Evolutionary conservation across 345 rosid genomes (phyloP), one percentile per base, ranked within the genome.

Genomic region (Pugionium dolabratum): DNA sequence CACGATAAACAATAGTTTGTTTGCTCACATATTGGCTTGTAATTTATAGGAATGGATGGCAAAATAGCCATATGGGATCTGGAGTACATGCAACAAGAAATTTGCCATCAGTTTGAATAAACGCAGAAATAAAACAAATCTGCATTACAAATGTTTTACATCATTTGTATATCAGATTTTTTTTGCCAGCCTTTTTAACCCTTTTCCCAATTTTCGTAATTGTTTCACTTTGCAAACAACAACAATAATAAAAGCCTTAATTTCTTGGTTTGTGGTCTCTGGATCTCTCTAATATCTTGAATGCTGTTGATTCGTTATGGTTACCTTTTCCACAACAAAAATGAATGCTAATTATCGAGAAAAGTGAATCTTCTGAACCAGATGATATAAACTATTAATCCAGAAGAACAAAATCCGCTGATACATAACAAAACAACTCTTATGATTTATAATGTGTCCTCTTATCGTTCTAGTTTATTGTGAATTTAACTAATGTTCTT

Each of bases 41-140:
- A 25, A 27, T 18, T 74, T 27, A 28, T 85, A 93, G 97, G 97
- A 66, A 61, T 94, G 77, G 99, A 94, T 54, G 96, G 97, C 49
- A 94, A 82, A 80, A 77, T 94, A 62, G 92, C 84, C 41, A 76
- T 85, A 32, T 94, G 99, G 99, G 86, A 88, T 76, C 59, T 90
- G 78, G 86, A 81, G 84, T 78, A 75, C 73, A 85, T 77, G 74
- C 79, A 53, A 47, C 10, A 80, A 72, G 97, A 86, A 59, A 76
- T 93, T 52, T 57, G 60, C 34, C 71, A 59, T 49, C 80, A 78
- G 64, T 33, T 84, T 39, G 79, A 53, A 64, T 63, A 50, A 48
- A 48, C 32, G 7, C 31, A 44, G 6, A 45, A 57, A 8, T 11
- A 50, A 34, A 31, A 43, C 27, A 54, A 54, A 65, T 62, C 64